phyloP scores from a whole-genome alignment of 495 filamentous ascomycete species.

The Talaromyces thailandensis region DNA sequence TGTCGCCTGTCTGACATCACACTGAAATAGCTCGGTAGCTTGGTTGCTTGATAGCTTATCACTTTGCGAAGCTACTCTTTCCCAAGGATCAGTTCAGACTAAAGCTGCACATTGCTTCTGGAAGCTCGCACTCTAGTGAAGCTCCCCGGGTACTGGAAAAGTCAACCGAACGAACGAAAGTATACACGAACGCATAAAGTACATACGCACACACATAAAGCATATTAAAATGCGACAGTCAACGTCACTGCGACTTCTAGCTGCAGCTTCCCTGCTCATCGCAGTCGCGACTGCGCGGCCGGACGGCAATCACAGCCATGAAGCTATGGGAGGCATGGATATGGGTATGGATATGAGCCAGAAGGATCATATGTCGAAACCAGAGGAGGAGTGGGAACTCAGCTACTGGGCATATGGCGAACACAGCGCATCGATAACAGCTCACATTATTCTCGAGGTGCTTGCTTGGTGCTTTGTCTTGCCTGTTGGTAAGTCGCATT shows the following conservation, averaged over 20 bases:
- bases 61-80: background rate
- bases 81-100: background rate
- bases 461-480: slow-evolving; percentile 77
- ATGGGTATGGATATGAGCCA: slow-evolving; percentile 31
- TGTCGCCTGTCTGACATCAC: background rate
- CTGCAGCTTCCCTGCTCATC: slow-evolving; percentile 22
- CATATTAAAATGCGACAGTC: background rate
- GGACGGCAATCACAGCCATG: slow-evolving; percentile 25
- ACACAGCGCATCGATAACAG: slow-evolving; percentile 57
- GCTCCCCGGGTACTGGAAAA: background rate
- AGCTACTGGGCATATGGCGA: slow-evolving; percentile 74
- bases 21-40: background rate
- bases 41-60: background rate
- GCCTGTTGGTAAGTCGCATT: slow-evolving; percentile 56
- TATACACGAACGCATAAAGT: background rate
- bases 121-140: background rate
- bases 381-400: slow-evolving; percentile 21
- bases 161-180: background rate
- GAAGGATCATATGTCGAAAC: slow-evolving; percentile 39
- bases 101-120: background rate
- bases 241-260: slow-evolving; percentile 31
- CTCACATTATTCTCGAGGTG: slow-evolving; percentile 74
- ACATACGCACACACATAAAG: background rate
- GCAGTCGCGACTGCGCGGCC: slow-evolving; percentile 26
- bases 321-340: slow-evolving; percentile 17